Base-by-base conservation (phyloP, 805 yeast genomes). In the Nematodospora valgi region DNA sequence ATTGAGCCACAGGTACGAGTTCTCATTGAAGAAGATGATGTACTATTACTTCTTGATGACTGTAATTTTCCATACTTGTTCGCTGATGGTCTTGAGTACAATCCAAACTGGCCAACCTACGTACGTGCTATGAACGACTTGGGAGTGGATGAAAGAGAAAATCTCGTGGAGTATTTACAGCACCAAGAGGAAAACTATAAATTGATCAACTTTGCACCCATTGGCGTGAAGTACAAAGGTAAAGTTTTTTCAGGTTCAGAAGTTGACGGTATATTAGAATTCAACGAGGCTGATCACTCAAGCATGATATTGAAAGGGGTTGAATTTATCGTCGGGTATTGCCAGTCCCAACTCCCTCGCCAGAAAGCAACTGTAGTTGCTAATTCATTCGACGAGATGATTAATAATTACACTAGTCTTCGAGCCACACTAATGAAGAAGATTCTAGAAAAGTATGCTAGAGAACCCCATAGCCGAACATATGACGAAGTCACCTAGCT, bases 11-110 rank as follows among this genome's bases (percentile, higher is more conserved):
- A 46, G 10, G 39, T 58, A n/a, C 64, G 58, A 32, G 19, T 55
- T 4, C 39, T 51, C 4, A 10, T 30, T 7, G 21, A 26, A 12
- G 15, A 34, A 4, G 33, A 39, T n/a, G 36, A 39, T 4, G 39
- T 44, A 2, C n/a, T n/a, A n/a, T n/a, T n/a, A n/a, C n/a, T n/a
- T n/a, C n/a, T n/a, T n/a, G n/a, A n/a, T n/a, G n/a, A n/a, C n/a
- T 32, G 37, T 17, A 45, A 44, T 10, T 38, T 56, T 12, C 54
- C 56, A 2, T 23, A 46, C 4, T 33, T 52, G 13, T 49, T 54
- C 86, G 26, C 61, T 84, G 37, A 78, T 77, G 37, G 71, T 85
- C 4, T 74, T 85, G 40, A 91, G 82, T 54, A 70, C 81, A 23
- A 86, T 93, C 88, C 72, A 84, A 36, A 27, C 19, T 56, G 56